phyloP scores from a whole-genome alignment of 768 basidiomycete species.

The Mycena vulgaris region DNA sequence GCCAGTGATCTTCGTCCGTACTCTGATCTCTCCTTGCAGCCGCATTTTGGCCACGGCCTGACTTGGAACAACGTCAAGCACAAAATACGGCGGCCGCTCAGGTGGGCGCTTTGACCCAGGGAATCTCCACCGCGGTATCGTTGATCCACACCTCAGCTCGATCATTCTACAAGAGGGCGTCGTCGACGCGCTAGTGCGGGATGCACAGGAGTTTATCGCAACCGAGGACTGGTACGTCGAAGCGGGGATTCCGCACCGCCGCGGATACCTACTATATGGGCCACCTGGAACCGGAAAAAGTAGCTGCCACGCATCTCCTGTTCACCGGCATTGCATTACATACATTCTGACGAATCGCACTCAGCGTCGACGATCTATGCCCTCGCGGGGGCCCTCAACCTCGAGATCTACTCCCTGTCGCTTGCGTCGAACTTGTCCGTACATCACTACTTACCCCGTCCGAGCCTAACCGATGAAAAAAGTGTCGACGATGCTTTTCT shows the following conservation, averaged over 20 bases:
- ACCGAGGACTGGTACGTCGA: conserved; percentile 53
- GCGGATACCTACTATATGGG: conserved; percentile 54
- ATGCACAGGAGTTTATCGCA: conserved; percentile 52
- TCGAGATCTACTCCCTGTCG: conserved; percentile 71
- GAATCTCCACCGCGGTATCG: not conserved
- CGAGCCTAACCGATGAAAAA: too few relatives aligned
- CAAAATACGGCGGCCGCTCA: conserved; percentile 47
- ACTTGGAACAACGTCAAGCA: conserved; percentile 40
- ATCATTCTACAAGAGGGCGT: conserved; percentile 50
- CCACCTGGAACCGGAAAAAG: conserved; percentile 55
- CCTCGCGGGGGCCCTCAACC: conserved; percentile 59
- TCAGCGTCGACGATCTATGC: conserved; percentile 46
- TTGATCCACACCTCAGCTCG: conserved; percentile 31
- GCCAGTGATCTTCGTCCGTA: not conserved
- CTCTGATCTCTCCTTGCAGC: not conserved
- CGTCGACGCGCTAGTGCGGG: conserved; percentile 45
- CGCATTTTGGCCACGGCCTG: conserved; percentile 33
- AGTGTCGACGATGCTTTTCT: conserved; percentile 51
- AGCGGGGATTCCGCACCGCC: conserved; percentile 53
- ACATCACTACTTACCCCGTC: conserved; percentile 1
- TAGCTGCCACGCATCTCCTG: conserved; percentile 14
- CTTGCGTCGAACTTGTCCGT: conserved; percentile 44
- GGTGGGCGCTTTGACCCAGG: too few relatives aligned
- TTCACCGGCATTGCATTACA: not conserved
- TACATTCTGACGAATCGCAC: conserved; percentile 1